Percentiles rank a stretch among this genome's conserved stretches.
These are phyloP conservation scores for Cyathus striatus DNA, from an alignment of 768 basidiomycete species.

Conservation along the genomic window DNA sequence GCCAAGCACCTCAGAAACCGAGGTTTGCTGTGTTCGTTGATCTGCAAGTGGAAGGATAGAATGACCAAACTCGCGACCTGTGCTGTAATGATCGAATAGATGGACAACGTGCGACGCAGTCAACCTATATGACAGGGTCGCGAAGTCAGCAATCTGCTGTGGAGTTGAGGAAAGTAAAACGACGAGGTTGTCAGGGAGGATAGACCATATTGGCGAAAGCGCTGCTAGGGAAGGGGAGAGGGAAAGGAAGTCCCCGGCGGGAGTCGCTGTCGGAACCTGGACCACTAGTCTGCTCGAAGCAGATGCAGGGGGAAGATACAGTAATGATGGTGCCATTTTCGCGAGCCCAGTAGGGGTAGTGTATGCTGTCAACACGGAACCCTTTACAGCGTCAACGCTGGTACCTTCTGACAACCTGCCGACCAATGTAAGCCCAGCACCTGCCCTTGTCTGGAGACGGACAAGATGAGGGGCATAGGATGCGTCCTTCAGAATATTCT, in stretches of 20 bases:
- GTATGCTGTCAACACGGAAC: slow-evolving; percentile 68
- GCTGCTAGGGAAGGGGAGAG: slow-evolving; percentile 76
- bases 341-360: slow-evolving; percentile 82
- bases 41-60: slow-evolving; percentile 32
- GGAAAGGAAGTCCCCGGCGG: slow-evolving; percentile 58
- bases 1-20: slow-evolving; percentile 45
- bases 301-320: slow-evolving; percentile 61
- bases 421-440: slow-evolving; percentile 76
- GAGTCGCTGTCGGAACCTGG: slow-evolving; percentile 75
- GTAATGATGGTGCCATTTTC: slow-evolving; percentile 75
- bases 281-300: slow-evolving; percentile 67
- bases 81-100: slow-evolving; percentile 83
- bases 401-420: slow-evolving; percentile 79
- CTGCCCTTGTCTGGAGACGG: slow-evolving; percentile 75
- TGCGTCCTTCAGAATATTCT: slow-evolving; percentile 49
- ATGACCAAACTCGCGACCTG: slow-evolving; percentile 71
- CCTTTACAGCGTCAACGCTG: slow-evolving; percentile 57
- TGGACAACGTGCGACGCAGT: slow-evolving; percentile 72
- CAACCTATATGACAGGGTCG: slow-evolving; percentile 70
- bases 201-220: slow-evolving; percentile 51
- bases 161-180: slow-evolving; percentile 82
- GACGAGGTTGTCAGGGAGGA: slow-evolving; percentile 61
- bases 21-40: slow-evolving; percentile 18
- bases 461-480: slow-evolving; percentile 49
- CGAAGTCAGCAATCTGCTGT: slow-evolving; percentile 76